Evolutionary conservation across 2,329 filamentous ascomycete species (phyloP).

Genomic region (Fusarium sp.): DNA sequence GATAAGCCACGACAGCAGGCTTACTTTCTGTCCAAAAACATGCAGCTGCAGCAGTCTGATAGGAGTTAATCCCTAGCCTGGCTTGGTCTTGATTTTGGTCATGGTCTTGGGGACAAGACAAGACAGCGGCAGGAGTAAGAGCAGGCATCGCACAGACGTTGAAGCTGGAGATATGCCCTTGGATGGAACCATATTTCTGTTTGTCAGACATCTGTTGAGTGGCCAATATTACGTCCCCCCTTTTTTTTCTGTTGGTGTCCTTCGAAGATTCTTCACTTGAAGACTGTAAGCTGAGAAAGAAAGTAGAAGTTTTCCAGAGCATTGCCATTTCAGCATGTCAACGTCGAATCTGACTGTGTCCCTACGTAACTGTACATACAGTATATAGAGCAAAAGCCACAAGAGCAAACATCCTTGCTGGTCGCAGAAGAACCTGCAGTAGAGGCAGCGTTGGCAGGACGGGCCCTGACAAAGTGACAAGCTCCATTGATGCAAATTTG

Average conservation of each 20-base stretch:
- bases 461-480: constrained; percentile 28
- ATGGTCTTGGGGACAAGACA: not conserved
- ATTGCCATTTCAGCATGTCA: not conserved
- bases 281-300: constrained; percentile 4
- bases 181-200: constrained; percentile 23
- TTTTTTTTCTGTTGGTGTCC: not conserved
- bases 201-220: constrained; percentile 25
- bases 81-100: not conserved
- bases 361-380: constrained; percentile 20
- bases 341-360: constrained; percentile 15
- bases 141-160: constrained; percentile 37
- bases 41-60: constrained; percentile 43
- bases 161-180: constrained; percentile 21
- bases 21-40: constrained; percentile 38
- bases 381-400: not conserved
- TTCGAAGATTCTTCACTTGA: constrained; percentile 20
- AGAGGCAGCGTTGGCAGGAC: constrained; percentile 27
- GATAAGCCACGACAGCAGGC: constrained; percentile 31
- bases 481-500: constrained; percentile 24
- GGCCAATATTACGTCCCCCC: constrained; percentile 19
- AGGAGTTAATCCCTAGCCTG: constrained; percentile 15
- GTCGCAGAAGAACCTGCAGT: constrained; percentile 41
- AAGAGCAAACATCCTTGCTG: constrained; percentile 28
- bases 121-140: not conserved
- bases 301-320: not conserved